Percentiles rank a stretch among this genome's conserved stretches.
These are phyloP conservation scores for Aristolochia contorta DNA, from an alignment of 164 flowering plant genomes.

Conservation along the genomic window DNA sequence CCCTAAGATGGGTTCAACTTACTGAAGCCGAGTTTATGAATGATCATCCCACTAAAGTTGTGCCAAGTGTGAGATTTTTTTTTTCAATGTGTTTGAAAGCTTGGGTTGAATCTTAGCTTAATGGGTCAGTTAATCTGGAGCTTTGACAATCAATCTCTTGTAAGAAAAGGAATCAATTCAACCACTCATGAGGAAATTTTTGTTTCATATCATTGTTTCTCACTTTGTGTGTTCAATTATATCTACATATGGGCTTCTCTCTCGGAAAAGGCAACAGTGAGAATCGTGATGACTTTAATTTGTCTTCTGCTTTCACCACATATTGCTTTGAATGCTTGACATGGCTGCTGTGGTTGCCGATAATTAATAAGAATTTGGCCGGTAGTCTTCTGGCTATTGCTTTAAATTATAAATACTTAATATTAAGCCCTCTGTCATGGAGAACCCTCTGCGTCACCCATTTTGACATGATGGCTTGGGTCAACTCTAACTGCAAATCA, in stretches of 20 bases:
- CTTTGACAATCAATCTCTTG: conserved; percentile 7
- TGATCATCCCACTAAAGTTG: not conserved
- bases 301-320: not conserved
- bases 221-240: not conserved
- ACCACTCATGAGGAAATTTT: conserved; percentile 7
- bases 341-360: not conserved
- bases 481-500: conserved; percentile 5
- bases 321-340: not conserved
- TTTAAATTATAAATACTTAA: not conserved
- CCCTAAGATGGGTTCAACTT: not conserved
- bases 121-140: conserved; percentile 5
- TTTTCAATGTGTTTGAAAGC: not conserved
- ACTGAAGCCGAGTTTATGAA: not conserved
- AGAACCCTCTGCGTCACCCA: conserved; percentile 1
- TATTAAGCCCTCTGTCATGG: conserved; percentile 1
- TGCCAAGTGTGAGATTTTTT: not conserved
- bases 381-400: not conserved
- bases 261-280: not conserved
- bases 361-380: not conserved
- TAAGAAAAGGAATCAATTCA: conserved; percentile 7
- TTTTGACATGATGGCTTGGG: conserved; percentile 4
- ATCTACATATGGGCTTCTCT: not conserved
- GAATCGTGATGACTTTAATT: not conserved
- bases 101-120: not conserved
- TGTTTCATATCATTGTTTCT: not conserved